phyloP scores from a whole-genome alignment of 148 eudicot genomes.

The Gaultheria prostrata region DNA sequence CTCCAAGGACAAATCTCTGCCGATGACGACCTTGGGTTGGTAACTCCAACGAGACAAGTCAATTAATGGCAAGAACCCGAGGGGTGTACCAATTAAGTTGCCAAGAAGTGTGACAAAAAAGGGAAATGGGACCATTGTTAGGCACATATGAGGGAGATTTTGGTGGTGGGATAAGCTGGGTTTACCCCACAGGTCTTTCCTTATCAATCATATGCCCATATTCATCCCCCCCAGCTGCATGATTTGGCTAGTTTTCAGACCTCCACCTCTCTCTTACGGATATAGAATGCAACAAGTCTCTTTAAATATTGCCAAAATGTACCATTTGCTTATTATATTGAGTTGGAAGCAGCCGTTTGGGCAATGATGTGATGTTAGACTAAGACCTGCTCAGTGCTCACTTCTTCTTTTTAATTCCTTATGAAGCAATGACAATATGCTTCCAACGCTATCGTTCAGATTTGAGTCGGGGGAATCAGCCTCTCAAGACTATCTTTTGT shows the following conservation, averaged over 20 bases:
- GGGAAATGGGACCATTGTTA: not conserved
- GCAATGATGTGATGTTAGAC: not conserved
- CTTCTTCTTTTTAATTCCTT: too few relatives aligned
- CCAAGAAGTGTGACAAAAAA: not conserved
- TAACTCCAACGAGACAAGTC: too few relatives aligned
- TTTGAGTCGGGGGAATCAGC: not conserved
- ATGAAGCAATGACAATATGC: not conserved
- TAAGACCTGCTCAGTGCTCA: not conserved
- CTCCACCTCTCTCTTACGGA: not conserved
- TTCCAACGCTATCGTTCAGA: not conserved
- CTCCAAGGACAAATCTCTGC: too few relatives aligned
- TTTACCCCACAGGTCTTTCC: constrained; percentile 9
- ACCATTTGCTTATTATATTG: not conserved
- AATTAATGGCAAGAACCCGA: too few relatives aligned
- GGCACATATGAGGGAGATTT: constrained; percentile 10
- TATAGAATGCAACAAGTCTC: not conserved
- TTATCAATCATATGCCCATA: not conserved
- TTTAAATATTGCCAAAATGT: not conserved
- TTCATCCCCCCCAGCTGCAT: constrained; percentile 2
- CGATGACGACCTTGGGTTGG: too few relatives aligned
- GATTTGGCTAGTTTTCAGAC: not conserved
- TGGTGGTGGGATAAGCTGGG: constrained; percentile 8
- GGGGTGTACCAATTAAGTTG: too few relatives aligned
- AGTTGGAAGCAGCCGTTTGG: not conserved
- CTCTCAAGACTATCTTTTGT: not conserved